Base-by-base conservation (phyloP, 257 asterid genomes). In the Ballota nigra region DNA sequence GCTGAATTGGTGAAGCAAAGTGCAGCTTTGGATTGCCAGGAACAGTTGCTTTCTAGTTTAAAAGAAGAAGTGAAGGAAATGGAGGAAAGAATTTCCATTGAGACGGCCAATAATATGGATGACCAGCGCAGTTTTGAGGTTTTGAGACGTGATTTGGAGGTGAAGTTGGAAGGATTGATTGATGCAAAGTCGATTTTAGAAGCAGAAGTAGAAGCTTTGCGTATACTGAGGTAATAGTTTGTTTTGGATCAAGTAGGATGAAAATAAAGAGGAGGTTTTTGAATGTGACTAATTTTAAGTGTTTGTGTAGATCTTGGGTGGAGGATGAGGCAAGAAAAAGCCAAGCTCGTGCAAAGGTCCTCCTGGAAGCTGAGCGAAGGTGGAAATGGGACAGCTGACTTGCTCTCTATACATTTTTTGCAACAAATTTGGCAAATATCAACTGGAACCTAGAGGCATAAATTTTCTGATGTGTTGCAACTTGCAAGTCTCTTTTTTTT, bases 21-120 rank as follows among this genome's bases (percentile, higher is more conserved):
- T 83, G 95, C 92, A 56, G 91, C 97, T 71, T 74, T 92, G 84
- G 95, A 86, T 75, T 92, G 98, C 77, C 99, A 95, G 81, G 81
- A 79, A 47, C 92, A 88, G 85, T 79, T 95, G 63, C 88, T 92
- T 63, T 84, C 87, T 18, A 83, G 88, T 63, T 78, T 95, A 53
- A 79, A 85, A 78, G 82, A 71, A 36, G 98, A 95, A 74, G 84
- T 92, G 12, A 18, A 49, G 55, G 93, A 92, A 63, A 89, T 92
- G 92, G 82, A 92, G 4, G 85, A 81, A 62, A 83, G 52, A 29
- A 82, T 92, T n/a, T 75, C 70, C 20, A 26, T 29, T 9, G 92
- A 92, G 81, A 79, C 47, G 83, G 82, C 75, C n/a, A 34, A 70
- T 45, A 74, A 64, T 70, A 56, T 53, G 19, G 87, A 83, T 8